These are phyloP conservation scores for Penicillium daleae DNA, from an alignment of 495 filamentous ascomycete species.

Conservation along the genomic window DNA sequence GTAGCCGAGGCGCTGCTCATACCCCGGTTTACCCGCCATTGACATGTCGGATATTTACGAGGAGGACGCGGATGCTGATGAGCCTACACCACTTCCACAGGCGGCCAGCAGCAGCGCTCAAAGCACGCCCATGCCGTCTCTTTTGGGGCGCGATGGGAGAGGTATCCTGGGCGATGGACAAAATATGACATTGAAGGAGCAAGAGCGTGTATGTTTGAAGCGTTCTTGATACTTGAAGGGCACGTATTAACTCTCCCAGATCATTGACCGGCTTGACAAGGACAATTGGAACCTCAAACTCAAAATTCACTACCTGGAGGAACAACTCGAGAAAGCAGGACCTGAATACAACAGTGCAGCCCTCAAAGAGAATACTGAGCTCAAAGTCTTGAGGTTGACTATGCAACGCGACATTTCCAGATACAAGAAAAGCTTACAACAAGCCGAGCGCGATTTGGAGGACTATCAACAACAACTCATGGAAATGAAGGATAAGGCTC, in stretches of 20 bases:
- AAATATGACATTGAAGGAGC: conserved; percentile 85
- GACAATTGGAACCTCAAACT: conserved; percentile 94
- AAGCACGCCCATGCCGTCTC: conserved; percentile 75
- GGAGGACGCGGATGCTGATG: conserved; percentile 60
- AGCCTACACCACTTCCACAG: conserved; percentile 68
- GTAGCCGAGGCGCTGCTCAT: conserved; percentile 63
- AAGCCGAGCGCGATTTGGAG: conserved; percentile 82
- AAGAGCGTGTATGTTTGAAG: conserved; percentile 71
- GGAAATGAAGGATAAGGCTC: conserved; percentile 77
- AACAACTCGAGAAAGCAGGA: conserved; percentile 80
- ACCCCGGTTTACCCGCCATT: conserved; percentile 61
- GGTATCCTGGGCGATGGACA: conserved; percentile 72
- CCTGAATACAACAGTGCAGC: conserved; percentile 85
- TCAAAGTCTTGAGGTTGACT: conserved; percentile 87
- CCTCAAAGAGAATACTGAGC: conserved; percentile 90
- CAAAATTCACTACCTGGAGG: conserved; percentile 94
- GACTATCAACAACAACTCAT: conserved; percentile 74
- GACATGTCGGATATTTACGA: conserved; percentile 70
- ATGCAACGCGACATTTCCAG: conserved; percentile 83
- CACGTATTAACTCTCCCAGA: conserved; percentile 45
- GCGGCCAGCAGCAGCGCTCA: conserved; percentile 75
- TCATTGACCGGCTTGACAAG: conserved; percentile 93
- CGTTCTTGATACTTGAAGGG: not conserved
- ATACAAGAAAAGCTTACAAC: conserved; percentile 76
- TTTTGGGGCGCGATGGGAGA: conserved; percentile 61